Percentiles rank a stretch among this genome's conserved stretches.
These are phyloP conservation scores for Coprinopsis sp. DNA, from an alignment of 768 basidiomycete genomes.

Conservation along the genomic window DNA sequence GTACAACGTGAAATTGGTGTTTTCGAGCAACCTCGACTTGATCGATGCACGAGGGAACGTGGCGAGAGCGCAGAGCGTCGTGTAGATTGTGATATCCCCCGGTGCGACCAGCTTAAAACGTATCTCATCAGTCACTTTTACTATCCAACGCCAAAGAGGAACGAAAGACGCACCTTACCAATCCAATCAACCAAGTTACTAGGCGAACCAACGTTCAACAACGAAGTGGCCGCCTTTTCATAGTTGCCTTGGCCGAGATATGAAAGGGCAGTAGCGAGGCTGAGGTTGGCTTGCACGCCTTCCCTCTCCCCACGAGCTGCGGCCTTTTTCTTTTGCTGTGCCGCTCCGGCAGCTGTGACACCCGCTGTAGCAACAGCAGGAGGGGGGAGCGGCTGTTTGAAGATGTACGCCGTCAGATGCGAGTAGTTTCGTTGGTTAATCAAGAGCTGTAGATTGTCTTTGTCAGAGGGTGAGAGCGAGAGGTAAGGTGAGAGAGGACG, in stretches of 20 bases:
- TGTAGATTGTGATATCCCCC: constrained; percentile 84
- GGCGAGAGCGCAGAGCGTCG: constrained; percentile 78
- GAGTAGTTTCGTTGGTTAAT: constrained; percentile 84
- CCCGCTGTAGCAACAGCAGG: constrained; percentile 15
- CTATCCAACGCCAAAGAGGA: neutral
- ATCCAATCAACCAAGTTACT: constrained; percentile 76
- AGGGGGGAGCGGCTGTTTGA: constrained; percentile 55
- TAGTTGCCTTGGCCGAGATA: constrained; percentile 68
- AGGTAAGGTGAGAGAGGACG: constrained; percentile 8
- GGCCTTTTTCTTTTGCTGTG: constrained; percentile 35
- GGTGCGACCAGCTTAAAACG: constrained; percentile 61
- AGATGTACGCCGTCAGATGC: constrained; percentile 87
- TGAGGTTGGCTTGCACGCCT: constrained; percentile 71
- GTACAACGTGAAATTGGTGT: constrained; percentile 65
- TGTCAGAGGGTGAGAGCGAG: constrained; percentile 1
- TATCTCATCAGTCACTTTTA: neutral
- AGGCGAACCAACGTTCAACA: constrained; percentile 62
- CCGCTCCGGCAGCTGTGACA: constrained; percentile 16
- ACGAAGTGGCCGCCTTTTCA: constrained; percentile 73
- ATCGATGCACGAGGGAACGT: constrained; percentile 67
- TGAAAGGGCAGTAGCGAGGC: constrained; percentile 75
- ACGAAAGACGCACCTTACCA: constrained; percentile 47
- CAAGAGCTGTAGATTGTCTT: constrained; percentile 58
- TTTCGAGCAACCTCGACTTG: constrained; percentile 63
- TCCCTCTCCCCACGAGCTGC: constrained; percentile 66